These are phyloP conservation scores for Salmacisia buchloeana DNA, from an alignment of 1,284 basidiomycete genomes.

Conservation along the genomic window DNA sequence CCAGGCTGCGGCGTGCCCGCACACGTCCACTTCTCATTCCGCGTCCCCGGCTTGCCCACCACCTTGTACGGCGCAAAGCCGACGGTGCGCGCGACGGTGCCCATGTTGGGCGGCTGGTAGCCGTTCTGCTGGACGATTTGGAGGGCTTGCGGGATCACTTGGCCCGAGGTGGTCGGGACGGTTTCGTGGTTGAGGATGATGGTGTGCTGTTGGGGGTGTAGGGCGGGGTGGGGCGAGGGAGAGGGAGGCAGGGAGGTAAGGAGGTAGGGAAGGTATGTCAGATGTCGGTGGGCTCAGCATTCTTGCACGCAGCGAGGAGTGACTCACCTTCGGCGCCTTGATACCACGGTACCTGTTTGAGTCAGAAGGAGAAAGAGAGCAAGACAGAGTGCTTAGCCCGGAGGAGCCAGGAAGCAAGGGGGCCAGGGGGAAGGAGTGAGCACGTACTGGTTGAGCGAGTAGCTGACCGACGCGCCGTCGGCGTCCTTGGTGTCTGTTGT, in stretches of 20 bases:
- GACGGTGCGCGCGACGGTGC: constrained; percentile 26
- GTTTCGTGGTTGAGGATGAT: constrained; percentile 44
- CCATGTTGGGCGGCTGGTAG: constrained; percentile 21
- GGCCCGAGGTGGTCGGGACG: constrained; percentile 20
- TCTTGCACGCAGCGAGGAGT: no score
- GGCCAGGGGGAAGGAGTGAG: neutral
- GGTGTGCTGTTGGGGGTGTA: no score
- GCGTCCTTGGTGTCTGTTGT: constrained; percentile 28
- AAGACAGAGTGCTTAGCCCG: no score
- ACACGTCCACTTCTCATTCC: constrained; percentile 36
- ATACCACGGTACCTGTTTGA: constrained; percentile 19
- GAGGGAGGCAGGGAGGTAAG: no score
- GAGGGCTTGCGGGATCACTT: constrained; percentile 31
- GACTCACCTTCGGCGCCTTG: constrained; percentile 23
- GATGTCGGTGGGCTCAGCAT: no score
- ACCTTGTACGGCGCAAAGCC: constrained; percentile 40
- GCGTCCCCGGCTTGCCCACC: constrained; percentile 14
- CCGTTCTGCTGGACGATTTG: constrained; percentile 29
- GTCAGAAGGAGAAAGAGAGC: neutral
- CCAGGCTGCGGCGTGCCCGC: constrained; percentile 25
- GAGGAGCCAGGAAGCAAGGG: neutral
- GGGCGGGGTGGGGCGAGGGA: no score
- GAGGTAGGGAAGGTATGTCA: no score
- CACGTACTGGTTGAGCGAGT: constrained; percentile 17
- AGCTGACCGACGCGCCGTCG: constrained; percentile 19